Conservation (phyloP, 352 stramenopile species). For the Albugo candida region DNA sequence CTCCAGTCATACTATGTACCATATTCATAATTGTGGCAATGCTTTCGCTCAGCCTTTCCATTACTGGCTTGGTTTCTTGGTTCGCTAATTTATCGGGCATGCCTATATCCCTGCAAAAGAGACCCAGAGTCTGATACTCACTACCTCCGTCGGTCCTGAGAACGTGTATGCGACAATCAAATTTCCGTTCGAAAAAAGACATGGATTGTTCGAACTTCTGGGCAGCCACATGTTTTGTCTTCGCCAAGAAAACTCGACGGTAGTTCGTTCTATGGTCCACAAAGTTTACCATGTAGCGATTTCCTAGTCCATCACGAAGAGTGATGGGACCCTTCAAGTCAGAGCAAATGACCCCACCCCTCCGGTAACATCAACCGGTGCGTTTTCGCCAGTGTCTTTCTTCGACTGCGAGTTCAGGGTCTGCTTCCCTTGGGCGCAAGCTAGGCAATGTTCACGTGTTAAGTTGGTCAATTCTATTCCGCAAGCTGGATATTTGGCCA, state of each 20-base stretch:
- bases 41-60: not conserved
- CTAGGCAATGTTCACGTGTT: not conserved
- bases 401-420: not conserved
- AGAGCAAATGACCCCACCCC: too few species aligned
- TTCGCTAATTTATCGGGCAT: not conserved
- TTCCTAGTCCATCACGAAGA: not conserved
- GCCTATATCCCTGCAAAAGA: not conserved
- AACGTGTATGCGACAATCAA: constrained; percentile 1
- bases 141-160: not conserved
- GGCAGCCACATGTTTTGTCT: too few species aligned
- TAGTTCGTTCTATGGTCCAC: constrained; percentile 1
- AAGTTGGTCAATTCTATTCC: not conserved
- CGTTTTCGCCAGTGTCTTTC: not conserved
- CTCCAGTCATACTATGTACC: too few species aligned
- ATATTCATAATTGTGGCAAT: not conserved
- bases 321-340: too few species aligned
- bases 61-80: not conserved
- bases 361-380: not conserved
- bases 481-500: not conserved
- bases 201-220: constrained; percentile 1
- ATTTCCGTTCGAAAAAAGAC: not conserved
- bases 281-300: constrained; percentile 1
- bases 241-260: too few species aligned
- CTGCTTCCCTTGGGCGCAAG: not conserved
- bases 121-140: not conserved